These are phyloP conservation scores for Heracleum sosnowskyi DNA, from an alignment of 129 eudicot species.

Conservation along the genomic window DNA sequence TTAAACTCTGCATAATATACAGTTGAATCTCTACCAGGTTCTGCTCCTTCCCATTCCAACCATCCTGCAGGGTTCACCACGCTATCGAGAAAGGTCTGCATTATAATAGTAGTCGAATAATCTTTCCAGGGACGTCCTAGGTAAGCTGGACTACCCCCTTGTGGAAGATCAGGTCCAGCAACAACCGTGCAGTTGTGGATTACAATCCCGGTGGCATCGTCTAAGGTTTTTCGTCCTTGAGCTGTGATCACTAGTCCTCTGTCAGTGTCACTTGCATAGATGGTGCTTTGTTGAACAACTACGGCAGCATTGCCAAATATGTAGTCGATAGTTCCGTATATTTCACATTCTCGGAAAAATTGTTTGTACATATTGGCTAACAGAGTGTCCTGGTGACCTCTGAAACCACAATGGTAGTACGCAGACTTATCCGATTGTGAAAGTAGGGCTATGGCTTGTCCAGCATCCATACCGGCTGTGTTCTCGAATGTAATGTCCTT, in stretches of 20 bases:
- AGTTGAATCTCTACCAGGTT: not conserved
- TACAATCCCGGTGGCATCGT: not conserved
- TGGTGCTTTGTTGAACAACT: not conserved
- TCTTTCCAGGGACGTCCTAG: conserved; percentile 1
- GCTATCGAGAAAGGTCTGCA: not conserved
- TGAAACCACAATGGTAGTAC: not conserved
- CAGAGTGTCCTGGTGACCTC: conserved; percentile 7
- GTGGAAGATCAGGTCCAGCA: not conserved
- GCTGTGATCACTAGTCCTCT: conserved; percentile 3
- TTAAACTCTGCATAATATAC: conserved; percentile 1
- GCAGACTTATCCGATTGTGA: not conserved
- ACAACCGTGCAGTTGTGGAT: not conserved
- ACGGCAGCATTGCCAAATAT: conserved; percentile 3
- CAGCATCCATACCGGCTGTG: not conserved
- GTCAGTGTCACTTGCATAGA: not conserved
- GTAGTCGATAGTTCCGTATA: conserved; percentile 1
- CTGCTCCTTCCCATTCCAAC: not conserved
- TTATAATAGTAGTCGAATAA: not conserved
- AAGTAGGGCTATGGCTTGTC: not conserved
- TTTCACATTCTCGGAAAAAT: not conserved
- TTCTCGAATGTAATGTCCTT: not conserved
- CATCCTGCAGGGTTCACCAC: conserved; percentile 10
- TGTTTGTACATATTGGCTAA: not conserved
- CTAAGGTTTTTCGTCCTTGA: not conserved
- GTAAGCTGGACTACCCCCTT: not conserved